Evolutionary conservation across 805 yeast species (phyloP), one percentile per base, ranked within the genome.

Genomic region (Nakazawaea wyomingensis): DNA sequence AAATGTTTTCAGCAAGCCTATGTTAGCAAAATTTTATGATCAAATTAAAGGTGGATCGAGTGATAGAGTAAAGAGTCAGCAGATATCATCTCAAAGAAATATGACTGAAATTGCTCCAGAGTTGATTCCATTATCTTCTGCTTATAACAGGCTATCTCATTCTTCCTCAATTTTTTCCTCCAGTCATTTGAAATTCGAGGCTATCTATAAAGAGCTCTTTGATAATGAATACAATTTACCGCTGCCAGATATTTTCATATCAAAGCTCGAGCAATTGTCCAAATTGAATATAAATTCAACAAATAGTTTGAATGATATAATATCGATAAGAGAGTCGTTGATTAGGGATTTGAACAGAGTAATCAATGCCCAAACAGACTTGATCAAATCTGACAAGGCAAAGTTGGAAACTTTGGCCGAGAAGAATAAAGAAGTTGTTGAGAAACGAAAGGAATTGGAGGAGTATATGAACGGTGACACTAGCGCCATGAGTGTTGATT

Each of bases 1-100:
- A 39, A 54, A 54, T 13, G 70, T 81, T 1, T 79, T 74, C 49
- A 51, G 59, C 11, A 44, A 45, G 2, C 31, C 44, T 4, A 48
- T 51, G 35, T 52, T 58, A 14, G 49, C 48, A 3, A 43, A 39
- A 10, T 48, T 58, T 28, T 47, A 4, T 45, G 39, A 16, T 32
- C 40, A 7, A 41, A 32, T 38, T 11, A 46, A 43, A 28, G 22
- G 41, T 13, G 38, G 39, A 7, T 18, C 33, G 17, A 9, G 39
- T 20, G 32, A 22, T 30, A 14, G 32, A 27, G 5, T 14, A 24
- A 24, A 11, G 30, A 10, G 18, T n/a, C 21, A 18, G 13, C 8
- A 29, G 31, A 18, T 28, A 5, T 20, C 32, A 7, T 24, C 19
- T 20, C 21, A 13, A 21, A 26, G 38, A 18, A 26, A 26, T n/a